Conservation (phyloP, 129 eudicot genomes). For the Gnaphalium uliginosum region DNA sequence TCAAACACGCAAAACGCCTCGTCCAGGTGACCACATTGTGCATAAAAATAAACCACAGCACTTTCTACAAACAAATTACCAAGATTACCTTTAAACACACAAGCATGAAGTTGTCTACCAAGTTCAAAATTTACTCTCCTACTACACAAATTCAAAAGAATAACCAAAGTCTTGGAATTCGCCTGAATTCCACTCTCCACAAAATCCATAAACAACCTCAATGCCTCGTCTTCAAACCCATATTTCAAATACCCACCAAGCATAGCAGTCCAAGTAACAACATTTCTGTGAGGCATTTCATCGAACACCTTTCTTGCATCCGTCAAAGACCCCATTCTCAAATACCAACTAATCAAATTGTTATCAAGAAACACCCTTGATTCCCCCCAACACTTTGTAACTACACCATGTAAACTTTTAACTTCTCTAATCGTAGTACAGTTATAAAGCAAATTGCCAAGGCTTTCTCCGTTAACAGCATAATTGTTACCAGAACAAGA, state of each 20-base stretch:
- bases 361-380: slow-evolving; percentile 44
- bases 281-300: slow-evolving; percentile 59
- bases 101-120: slow-evolving; percentile 71
- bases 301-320: slow-evolving; percentile 81
- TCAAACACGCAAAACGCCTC: slow-evolving; percentile 57
- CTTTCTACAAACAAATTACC: slow-evolving; percentile 63
- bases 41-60: slow-evolving; percentile 59
- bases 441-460: slow-evolving; percentile 50
- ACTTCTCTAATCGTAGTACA: slow-evolving; percentile 43
- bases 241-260: slow-evolving; percentile 71
- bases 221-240: slow-evolving; percentile 56
- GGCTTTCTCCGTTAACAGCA: slow-evolving; percentile 12
- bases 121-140: slow-evolving; percentile 52
- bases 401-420: slow-evolving; percentile 46
- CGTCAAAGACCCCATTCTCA: slow-evolving; percentile 44
- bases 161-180: slow-evolving; percentile 66
- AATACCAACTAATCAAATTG: slow-evolving; percentile 66
- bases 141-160: slow-evolving; percentile 64
- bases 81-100: slow-evolving; percentile 49
- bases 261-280: slow-evolving; percentile 95
- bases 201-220: slow-evolving; percentile 49
- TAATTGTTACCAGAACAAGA: slow-evolving; percentile 16
- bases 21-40: slow-evolving; percentile 61
- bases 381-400: slow-evolving; percentile 32
- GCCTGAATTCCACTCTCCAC: slow-evolving; percentile 42